Conservation (phyloP, 805 yeast genomes). For the Ogataea ganodermae region DNA sequence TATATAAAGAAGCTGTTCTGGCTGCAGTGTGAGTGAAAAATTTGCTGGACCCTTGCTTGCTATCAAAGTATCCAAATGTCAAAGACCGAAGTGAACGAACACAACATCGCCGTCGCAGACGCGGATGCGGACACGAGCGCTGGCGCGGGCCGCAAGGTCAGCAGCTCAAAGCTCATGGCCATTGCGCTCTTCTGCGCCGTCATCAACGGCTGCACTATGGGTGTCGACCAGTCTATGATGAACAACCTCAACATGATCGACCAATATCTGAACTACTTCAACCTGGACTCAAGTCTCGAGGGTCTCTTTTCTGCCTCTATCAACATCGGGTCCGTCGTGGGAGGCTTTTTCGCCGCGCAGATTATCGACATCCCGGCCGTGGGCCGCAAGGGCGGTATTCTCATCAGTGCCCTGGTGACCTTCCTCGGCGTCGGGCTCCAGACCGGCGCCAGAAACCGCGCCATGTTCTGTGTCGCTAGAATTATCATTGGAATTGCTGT, state of each 20-base stretch:
- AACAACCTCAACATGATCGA: constrained; percentile 30
- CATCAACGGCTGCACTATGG: constrained; percentile 31
- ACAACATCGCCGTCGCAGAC: neutral
- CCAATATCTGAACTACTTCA: constrained; percentile 26
- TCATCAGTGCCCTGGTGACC: constrained; percentile 27
- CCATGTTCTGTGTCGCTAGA: constrained; percentile 40
- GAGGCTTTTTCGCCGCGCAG: constrained; percentile 30
- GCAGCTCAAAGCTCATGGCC: constrained; percentile 23
- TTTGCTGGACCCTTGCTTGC: too few relatives aligned
- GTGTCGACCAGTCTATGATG: constrained; percentile 33
- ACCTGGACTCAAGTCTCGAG: constrained; percentile 25
- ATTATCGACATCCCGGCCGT: constrained; percentile 23
- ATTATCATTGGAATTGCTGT: constrained; percentile 40
- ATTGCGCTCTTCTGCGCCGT: constrained; percentile 27
- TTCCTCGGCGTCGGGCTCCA: constrained; percentile 41
- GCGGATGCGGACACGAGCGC: neutral
- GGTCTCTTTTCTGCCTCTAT: constrained; percentile 33
- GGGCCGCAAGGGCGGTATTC: constrained; percentile 37
- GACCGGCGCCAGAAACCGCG: constrained; percentile 39
- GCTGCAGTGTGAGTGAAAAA: neutral
- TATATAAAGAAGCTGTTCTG: neutral
- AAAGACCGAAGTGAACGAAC: neutral
- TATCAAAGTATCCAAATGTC: neutral
- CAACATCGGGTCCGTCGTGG: constrained; percentile 31
- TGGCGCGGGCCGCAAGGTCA: constrained; percentile 10